Evolutionary conservation across 2,329 filamentous ascomycete genomes (phyloP).

Genomic region (Cladorrhinum sp.): DNA sequence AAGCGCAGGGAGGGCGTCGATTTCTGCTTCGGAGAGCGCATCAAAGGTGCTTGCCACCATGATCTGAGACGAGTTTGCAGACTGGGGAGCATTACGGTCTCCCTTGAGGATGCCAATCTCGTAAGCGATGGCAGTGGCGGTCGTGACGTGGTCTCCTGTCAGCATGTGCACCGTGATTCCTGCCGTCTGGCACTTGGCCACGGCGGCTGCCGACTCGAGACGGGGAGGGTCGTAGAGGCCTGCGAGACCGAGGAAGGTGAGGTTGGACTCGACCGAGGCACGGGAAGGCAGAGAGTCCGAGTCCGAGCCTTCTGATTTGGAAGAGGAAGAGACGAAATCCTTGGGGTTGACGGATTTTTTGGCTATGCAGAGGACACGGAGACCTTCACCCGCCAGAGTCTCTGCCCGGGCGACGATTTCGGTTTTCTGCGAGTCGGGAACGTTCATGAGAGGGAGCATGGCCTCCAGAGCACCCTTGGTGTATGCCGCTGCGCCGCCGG

Average conservation of each 20-base stretch:
- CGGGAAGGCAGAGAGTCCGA: conserved; percentile 42
- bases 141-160: conserved; percentile 67
- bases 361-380: conserved; percentile 67
- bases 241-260: conserved; percentile 66
- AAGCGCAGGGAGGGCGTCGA: conserved; percentile 59
- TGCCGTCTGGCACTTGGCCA: conserved; percentile 56
- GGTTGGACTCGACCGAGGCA: conserved; percentile 50
- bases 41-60: conserved; percentile 65
- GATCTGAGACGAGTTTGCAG: conserved; percentile 41
- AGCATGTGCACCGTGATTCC: conserved; percentile 68
- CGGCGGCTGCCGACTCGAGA: conserved; percentile 60
- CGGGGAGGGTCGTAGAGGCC: conserved; percentile 72
- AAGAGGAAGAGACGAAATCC: background rate
- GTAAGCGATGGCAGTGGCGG: conserved; percentile 62
- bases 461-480: conserved; percentile 59
- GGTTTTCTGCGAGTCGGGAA: conserved; percentile 45
- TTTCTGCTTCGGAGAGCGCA: conserved; percentile 57
- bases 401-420: conserved; percentile 51
- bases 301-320: background rate
- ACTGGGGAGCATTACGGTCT: background rate
- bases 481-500: conserved; percentile 43
- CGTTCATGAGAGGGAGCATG: conserved; percentile 51
- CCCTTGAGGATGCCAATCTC: conserved; percentile 59
- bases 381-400: conserved; percentile 58
- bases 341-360: conserved; percentile 40